These are phyloP conservation scores for Prunus kanzakura DNA, from an alignment of 306 rosid genomes.

Conservation along the genomic window DNA sequence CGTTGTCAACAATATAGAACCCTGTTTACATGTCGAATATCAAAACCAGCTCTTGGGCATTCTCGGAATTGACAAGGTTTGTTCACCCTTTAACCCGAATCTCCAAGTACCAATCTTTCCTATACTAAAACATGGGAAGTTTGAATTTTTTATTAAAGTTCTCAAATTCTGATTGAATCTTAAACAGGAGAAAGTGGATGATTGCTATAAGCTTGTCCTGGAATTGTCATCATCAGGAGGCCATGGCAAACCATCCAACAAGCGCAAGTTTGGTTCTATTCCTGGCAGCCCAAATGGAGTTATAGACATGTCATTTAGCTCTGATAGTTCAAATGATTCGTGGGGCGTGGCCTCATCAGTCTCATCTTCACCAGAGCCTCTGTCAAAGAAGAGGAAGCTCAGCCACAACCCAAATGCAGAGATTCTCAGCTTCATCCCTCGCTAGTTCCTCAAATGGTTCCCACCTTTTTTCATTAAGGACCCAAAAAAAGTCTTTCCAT, in stretches of 20 bases:
- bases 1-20: conserved; percentile 57
- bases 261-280: conserved; percentile 53
- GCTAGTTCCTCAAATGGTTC: conserved; percentile 23
- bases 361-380: conserved; percentile 67
- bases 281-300: conserved; percentile 89
- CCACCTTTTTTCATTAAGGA: conserved; percentile 7
- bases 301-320: conserved; percentile 64
- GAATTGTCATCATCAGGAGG: conserved; percentile 30
- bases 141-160: background rate
- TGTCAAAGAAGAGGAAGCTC: conserved; percentile 57
- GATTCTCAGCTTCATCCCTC: conserved; percentile 33
- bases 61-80: conserved; percentile 71
- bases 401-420: conserved; percentile 30
- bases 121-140: background rate
- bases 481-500: conserved; percentile 14
- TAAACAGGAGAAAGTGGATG: conserved; percentile 63
- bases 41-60: conserved; percentile 57
- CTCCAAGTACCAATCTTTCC: background rate
- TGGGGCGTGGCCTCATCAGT: conserved; percentile 56
- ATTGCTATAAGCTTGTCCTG: conserved; percentile 49
- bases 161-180: background rate
- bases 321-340: conserved; percentile 71
- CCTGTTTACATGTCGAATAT: conserved; percentile 51
- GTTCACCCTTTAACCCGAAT: background rate
- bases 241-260: conserved; percentile 31